Evolutionary conservation across 352 stramenopile species (phyloP).

Genomic region (Phytophthora chlamydospora): DNA sequence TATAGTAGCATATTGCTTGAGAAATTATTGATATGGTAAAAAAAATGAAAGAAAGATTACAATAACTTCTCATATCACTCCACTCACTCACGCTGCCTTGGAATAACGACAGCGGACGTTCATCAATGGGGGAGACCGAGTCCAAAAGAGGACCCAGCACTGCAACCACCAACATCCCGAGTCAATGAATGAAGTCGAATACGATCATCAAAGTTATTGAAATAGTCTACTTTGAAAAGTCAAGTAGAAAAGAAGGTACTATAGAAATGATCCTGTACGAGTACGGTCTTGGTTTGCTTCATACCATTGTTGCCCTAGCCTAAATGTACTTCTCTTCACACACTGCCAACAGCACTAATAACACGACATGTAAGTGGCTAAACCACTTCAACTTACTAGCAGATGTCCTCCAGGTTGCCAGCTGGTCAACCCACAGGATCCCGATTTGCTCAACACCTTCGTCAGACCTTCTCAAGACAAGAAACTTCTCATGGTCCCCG

Average conservation of each 20-base stretch:
- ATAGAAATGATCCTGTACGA: slow-evolving; percentile 9
- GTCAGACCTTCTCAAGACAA: no score
- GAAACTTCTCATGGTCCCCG: no score
- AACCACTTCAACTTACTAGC: slow-evolving; percentile 4
- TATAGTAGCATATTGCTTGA: no score
- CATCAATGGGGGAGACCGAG: slow-evolving; percentile 36
- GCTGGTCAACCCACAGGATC: no score
- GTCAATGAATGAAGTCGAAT: no score
- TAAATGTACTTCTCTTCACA: background rate
- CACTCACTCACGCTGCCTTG: slow-evolving; percentile 48
- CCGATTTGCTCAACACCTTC: no score
- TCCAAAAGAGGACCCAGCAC: slow-evolving; percentile 17
- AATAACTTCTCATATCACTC: slow-evolving; percentile 47
- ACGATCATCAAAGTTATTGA: no score
- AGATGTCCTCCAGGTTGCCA: no score
- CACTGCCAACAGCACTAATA: no score
- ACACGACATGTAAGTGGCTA: background rate
- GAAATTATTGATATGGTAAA: no score
- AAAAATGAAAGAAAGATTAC: background rate
- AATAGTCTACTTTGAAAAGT: background rate
- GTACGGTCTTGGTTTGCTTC: slow-evolving; percentile 3
- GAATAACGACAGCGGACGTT: slow-evolving; percentile 51
- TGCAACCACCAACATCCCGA: no score
- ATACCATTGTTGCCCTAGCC: background rate
- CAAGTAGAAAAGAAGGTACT: slow-evolving; percentile 1